Base-by-base conservation (phyloP, 768 basidiomycete species). In the Piloderma croceum region DNA sequence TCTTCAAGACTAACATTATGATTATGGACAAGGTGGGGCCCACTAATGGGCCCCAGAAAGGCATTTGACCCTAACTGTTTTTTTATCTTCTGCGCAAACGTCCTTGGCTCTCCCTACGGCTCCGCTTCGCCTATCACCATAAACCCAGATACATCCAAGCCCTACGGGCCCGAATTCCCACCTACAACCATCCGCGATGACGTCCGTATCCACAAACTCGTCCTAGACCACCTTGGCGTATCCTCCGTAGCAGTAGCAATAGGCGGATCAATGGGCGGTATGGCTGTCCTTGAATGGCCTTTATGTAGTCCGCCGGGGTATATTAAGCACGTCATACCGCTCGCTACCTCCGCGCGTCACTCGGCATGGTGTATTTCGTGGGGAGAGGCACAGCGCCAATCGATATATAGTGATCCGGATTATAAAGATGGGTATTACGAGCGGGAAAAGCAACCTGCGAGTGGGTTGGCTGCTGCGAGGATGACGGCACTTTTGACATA, bases 311-410 rank as follows among this genome's bases (percentile, higher is more conserved):
- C 86, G 0, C 62, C 67, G 13, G 80, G 77, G 6, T 97, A 85
- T 60, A 72, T 97, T 25, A 74, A 75, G 15, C 79, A 84, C 50
- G 81, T 98, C 50, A 76, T 94, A 41, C 90, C 93, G 2, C 77
- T 99, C 25, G 94, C 94, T 1, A 98, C 92, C 1, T 91, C 89
- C n/a, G 87, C 93, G 1, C 76, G 90, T 1, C 94, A 97, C 64
- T 92, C 90, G 2, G 94, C 94, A 0, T 99, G 96, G 96, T 96
- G 94, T 61, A 99, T 99, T 61, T 86, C 83, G 56, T 99, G 94
- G 94, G 93, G 92, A 10, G 94, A 98, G 60, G 88, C 93, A 0
- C 94, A 99, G 57, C 77, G 94, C 0, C 94, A 97, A 59, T 86
- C 85, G 59, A 96, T 99, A 54, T 99, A 93, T 71, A 88, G 84